Base-by-base conservation (phyloP, 2,329 filamentous ascomycete species). In the Colletotrichum chrysophilum region DNA sequence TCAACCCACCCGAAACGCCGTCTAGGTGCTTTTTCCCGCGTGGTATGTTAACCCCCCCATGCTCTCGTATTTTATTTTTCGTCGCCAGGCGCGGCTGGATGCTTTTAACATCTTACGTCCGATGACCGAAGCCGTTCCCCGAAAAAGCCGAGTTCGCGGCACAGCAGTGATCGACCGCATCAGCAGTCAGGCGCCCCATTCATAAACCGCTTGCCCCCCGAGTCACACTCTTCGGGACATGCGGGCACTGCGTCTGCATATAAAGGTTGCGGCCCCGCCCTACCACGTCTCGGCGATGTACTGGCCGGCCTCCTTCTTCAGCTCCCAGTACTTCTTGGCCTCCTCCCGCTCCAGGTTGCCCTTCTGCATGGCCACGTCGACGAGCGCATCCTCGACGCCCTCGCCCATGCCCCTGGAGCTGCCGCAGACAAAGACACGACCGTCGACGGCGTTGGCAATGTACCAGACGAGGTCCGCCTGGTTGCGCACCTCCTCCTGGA, bases 391-490 rank as follows among this genome's bases (percentile, higher is more conserved):
- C 83, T 98, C 94, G 4, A 99, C 97, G 60, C 97, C 97, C 85
- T 98, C 97, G 75, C 97, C 97, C 97, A 99, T 99, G 72, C 97
- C 97, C 87, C 95, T 96, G 81, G 93, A 96, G 85, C 94, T 97
- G 66, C 97, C 97, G 84, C 97, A 99, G 74, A 99, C 97, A 83
- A 99, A 99, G 68, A 98, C 93, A 68, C 97, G 93, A 2, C 97
- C 97, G 81, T 99, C 97, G n/a, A 98, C 89, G 3, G 96, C 93
- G 84, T 98, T 98, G 88, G 98, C 94, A 78, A 98, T 96, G 84
- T 95, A 98, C 97, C 97, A 99, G 18, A 98, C 96, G n/a, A 98
- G 90, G 82, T 98, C 97, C 3, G 96, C 95, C 84, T 98, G 97
- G 78, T 95, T 90, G 13, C 91, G 89, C 10, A 99, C 96, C 85